Evolutionary conservation across 176 grass and related monocot genomes (phyloP), one percentile per base, ranked within the genome.

Genomic region (Typha latifolia): DNA sequence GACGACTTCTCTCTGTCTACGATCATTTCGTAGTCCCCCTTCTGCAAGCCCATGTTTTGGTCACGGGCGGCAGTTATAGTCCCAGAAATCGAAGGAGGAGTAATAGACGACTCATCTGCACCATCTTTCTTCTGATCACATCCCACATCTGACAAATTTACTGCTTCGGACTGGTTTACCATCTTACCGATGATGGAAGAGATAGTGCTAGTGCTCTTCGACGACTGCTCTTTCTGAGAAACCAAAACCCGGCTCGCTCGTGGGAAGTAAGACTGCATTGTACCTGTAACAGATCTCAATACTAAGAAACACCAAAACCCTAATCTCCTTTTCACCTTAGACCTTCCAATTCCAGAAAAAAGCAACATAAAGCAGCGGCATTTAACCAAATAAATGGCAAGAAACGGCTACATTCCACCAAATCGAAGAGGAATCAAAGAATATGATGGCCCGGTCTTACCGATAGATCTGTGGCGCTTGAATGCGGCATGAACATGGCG

Each of bases 401-500:
- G 29, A 66, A 31, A 49, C 68, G 7, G 32, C 53, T 67, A 63
- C 67, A 72, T 48, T 47, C 23, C 62, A 62, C 47, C 26, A 87
- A 81, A 20, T 66, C 61, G 55, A 59, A 23, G n/a, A 14, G 29
- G 26, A 51, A 74, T 31, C 51, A 68, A 69, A 16, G 19, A 4
- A 19, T 18, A 59, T 43, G 70, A 37, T 23, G 47, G 14, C 61
- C 15, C 47, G 49, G 49, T 15, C 84, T 82, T 53, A 90, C 90
- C 83, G 2, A 34, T 14, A 49, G 78, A 78, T 20, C 82, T 82
- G 47, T 89, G 93, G 19, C 88, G 82, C 85, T 96, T 91, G 62
- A 84, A 67, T 19, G 83, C 93, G 16, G 82, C 93, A 55, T 86
- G 74, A 74, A 91, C 5, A 56, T 96, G 77, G 26, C 78, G 75